Evolutionary conservation across 139 green algal species (phyloP).

Genomic region (Mesostigma viride): DNA sequence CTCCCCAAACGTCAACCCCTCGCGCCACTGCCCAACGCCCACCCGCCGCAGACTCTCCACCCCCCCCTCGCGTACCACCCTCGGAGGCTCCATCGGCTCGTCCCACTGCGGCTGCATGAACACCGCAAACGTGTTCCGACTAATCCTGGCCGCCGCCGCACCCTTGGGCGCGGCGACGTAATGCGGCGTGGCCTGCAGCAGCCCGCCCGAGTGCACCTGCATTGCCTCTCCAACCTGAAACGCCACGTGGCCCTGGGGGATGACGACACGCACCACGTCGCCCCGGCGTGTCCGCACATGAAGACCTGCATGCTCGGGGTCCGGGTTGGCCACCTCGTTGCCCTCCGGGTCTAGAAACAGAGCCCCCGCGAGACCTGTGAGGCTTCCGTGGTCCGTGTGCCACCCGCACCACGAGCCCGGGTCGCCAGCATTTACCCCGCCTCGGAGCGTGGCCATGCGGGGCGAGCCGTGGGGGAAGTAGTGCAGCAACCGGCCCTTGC

Average conservation of each 20-base stretch:
- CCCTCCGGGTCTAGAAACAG: conserved; percentile 12
- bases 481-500: conserved; percentile 28
- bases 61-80: not conserved
- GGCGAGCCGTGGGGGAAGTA: conserved; percentile 20
- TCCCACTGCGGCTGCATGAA: conserved; percentile 38
- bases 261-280: conserved; percentile 6
- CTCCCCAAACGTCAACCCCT: not conserved
- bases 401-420: conserved; percentile 26
- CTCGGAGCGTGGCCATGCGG: too few relatives aligned
- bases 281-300: conserved; percentile 18
- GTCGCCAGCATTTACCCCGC: too few relatives aligned
- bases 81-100: conserved; percentile 8
- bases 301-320: conserved; percentile 25
- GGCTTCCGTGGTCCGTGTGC: conserved; percentile 29
- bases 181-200: conserved; percentile 32
- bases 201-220: conserved; percentile 32
- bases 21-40: not conserved
- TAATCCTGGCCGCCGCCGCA: conserved; percentile 1
- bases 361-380: conserved; percentile 25
- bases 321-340: conserved; percentile 18
- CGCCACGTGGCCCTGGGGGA: conserved; percentile 17
- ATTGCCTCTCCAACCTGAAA: conserved; percentile 31
- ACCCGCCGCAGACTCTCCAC: too few relatives aligned
- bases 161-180: conserved; percentile 21
- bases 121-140: conserved; percentile 31